phyloP scores from a whole-genome alignment of 2,329 filamentous ascomycete genomes.

The Pseudogymnoascus sp. region DNA sequence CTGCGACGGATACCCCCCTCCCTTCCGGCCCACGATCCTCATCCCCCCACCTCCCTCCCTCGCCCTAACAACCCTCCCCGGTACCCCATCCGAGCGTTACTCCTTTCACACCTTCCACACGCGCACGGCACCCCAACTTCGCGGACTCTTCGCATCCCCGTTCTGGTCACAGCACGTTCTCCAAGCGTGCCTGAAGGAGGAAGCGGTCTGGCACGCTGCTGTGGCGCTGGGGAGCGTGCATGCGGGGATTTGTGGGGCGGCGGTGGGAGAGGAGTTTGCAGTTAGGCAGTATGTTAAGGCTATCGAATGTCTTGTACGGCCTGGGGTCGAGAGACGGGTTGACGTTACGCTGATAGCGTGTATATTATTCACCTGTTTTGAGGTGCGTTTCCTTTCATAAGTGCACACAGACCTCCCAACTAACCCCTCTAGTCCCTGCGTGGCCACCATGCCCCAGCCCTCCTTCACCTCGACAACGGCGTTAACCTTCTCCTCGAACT shows the following conservation, averaged over 20 bases:
- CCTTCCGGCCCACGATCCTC: not conserved
- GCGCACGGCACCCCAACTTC: constrained; percentile 52
- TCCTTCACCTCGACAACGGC: constrained; percentile 36
- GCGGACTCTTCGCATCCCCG: constrained; percentile 54
- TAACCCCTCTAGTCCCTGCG: constrained; percentile 33
- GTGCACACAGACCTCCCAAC: not conserved
- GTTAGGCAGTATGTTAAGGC: constrained; percentile 51
- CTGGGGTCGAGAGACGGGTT: constrained; percentile 14
- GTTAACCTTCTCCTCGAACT: constrained; percentile 30
- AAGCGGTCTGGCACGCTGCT: constrained; percentile 56
- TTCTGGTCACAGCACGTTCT: constrained; percentile 58
- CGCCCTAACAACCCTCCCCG: constrained; percentile 14
- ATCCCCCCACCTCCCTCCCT: not conserved
- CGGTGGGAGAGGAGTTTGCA: constrained; percentile 41
- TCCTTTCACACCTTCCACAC: constrained; percentile 55
- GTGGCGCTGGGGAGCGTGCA: constrained; percentile 58
- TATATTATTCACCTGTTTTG: constrained; percentile 44
- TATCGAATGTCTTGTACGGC: constrained; percentile 23
- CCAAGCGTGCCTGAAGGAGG: constrained; percentile 52
- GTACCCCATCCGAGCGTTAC: constrained; percentile 36
- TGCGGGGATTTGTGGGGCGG: constrained; percentile 37
- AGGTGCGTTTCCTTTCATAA: constrained; percentile 20
- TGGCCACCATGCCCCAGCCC: constrained; percentile 31
- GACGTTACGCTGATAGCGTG: constrained; percentile 36
- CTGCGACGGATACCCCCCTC: constrained; percentile 21